Conservation (phyloP, 805 yeast species). For the Saccharomycopsis microspora region DNA sequence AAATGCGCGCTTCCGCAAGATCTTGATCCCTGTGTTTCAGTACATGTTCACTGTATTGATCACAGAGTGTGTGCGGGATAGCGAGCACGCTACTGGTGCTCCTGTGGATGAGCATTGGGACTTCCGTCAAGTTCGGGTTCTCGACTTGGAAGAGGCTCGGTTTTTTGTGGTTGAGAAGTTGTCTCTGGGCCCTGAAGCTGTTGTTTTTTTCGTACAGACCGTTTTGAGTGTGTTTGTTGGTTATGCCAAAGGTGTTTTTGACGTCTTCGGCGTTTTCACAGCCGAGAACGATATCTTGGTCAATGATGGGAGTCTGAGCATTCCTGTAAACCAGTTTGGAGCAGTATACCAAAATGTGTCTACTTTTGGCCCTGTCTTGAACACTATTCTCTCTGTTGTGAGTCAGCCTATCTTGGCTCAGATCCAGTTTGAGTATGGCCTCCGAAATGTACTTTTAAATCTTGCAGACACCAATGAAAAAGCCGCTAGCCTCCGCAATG, state of each 20-base stretch:
- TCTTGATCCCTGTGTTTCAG: constrained; percentile 32
- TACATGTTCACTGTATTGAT: constrained; percentile 51
- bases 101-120: constrained; percentile 69
- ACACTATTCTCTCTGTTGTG: constrained; percentile 21
- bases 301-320: neutral
- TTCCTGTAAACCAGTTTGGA: constrained; percentile 1
- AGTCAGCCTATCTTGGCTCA: constrained; percentile 3
- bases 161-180: constrained; percentile 19
- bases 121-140: constrained; percentile 53
- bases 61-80: constrained; percentile 32
- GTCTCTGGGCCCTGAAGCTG: neutral
- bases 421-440: neutral
- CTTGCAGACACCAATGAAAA: too few relatives aligned
- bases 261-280: neutral
- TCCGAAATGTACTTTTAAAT: too few relatives aligned
- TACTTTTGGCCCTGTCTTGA: constrained; percentile 18
- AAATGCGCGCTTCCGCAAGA: constrained; percentile 20
- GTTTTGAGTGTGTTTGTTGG: neutral
- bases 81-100: constrained; percentile 39
- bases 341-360: constrained; percentile 5
- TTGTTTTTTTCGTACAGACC: neutral
- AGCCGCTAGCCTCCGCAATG: constrained; percentile 1
- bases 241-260: neutral
- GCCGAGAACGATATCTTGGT: neutral
- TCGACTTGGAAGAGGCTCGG: constrained; percentile 50